A percentile compares a stretch with the other conserved stretches of the same genome.
These are phyloP conservation scores for Colletotrichum gloeosporioides DNA, from an alignment of 2,329 filamentous ascomycete genomes.

Conservation along the genomic window DNA sequence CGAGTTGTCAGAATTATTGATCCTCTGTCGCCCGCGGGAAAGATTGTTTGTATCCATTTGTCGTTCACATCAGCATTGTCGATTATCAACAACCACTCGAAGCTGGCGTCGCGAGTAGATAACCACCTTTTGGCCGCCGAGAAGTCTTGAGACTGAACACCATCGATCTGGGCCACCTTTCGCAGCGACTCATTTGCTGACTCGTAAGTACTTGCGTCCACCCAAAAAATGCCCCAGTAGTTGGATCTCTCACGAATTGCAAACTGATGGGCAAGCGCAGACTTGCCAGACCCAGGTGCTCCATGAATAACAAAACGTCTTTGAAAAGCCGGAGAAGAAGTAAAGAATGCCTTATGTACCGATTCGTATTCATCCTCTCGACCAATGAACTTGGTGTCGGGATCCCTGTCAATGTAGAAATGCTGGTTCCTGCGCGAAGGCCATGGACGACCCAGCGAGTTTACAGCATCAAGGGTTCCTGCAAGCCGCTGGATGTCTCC, in stretches of 20 bases:
- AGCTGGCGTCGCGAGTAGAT: not conserved
- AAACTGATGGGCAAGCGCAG: not conserved
- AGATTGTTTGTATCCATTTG: not conserved
- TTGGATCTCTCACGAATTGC: not conserved
- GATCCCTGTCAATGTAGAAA: not conserved
- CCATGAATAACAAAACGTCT: not conserved
- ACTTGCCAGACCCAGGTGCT: not conserved
- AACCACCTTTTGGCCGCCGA: not conserved
- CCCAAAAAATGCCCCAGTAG: not conserved
- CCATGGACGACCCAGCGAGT: not conserved
- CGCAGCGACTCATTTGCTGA: not conserved
- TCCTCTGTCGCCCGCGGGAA: not conserved
- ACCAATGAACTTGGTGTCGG: not conserved
- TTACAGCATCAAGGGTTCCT: not conserved
- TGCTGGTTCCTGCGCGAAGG: not conserved
- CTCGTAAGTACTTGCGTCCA: not conserved
- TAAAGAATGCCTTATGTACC: not conserved
- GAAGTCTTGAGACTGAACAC: not conserved
- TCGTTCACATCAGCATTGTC: not conserved
- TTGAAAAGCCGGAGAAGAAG: not conserved
- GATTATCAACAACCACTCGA: not conserved
- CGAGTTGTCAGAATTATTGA: not conserved
- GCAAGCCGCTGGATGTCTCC: not conserved
- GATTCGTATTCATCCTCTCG: not conserved
- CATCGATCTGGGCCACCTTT: not conserved